Evolutionary conservation across 2,329 filamentous ascomycete species (phyloP), one percentile per base, ranked within the genome.

Genomic region (Coniochaeta pulveracea): DNA sequence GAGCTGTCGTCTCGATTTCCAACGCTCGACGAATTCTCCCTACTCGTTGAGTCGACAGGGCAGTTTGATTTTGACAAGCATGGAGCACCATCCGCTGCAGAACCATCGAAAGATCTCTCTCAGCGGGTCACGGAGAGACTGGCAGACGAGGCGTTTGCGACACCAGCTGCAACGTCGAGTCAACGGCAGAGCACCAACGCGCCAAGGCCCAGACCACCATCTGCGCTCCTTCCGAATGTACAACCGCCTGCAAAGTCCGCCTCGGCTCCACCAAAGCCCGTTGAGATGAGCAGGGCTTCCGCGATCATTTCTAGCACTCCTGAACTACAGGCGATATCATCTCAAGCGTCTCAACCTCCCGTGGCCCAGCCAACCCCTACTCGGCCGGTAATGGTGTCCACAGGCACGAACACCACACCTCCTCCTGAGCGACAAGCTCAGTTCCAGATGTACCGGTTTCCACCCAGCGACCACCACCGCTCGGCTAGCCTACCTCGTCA

Each of bases 21-120:
- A 1, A 88, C 85, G 5, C 65, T 98, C 16, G 88, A 96, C 47
- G 85, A 96, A 45, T 98, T 98, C 50, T 80, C 89, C 3, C 64
- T 98, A 12, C 62, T 95, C 27, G 85, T 93, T 45, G 86, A 96
- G 41, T 74, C 83, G 40, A 82, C 83, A 3, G 61, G 74, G 39
- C 88, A 85, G 38, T 95, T 95, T 46, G 79, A 89, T 35, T 95
- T 95, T 51, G 79, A 84, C 38, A 59, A 65, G 10, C 52, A 65
- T n/a, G 56, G 62, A 6, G 61, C 68, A 16, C 56, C 60, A 24
- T 54, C 62, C 10, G 54, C 63, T 9, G 56, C 59, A 25, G 56
- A 71, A 19, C 62, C 64, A n/a, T 50, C 70, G 19, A 65, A 66
- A 12, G 64, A 69, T 34, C 55, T 85, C 11, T 75, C 69, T 19